These are phyloP conservation scores for Diaporthe humulicola DNA, from an alignment of 2,329 filamentous ascomycete species.

Conservation along the genomic window DNA sequence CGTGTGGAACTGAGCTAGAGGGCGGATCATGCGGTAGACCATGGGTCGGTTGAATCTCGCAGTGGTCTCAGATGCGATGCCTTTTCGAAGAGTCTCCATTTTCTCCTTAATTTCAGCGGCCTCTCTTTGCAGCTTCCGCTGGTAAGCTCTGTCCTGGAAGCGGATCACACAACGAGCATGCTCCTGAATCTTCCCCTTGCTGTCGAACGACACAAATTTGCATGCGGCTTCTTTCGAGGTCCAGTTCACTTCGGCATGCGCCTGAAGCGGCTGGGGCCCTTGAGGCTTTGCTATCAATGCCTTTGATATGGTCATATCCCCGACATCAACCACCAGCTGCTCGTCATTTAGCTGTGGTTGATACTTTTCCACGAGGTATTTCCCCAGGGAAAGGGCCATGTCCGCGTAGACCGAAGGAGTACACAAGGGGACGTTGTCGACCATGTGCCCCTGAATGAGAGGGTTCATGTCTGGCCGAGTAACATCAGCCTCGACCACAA, in stretches of 20 bases:
- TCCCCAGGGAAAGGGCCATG: slow-evolving; percentile 66
- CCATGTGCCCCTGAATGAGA: slow-evolving; percentile 73
- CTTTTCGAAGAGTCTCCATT: slow-evolving; percentile 69
- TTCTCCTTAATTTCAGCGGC: slow-evolving; percentile 69
- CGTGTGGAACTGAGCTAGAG: slow-evolving; percentile 69
- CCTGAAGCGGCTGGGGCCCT: slow-evolving; percentile 70
- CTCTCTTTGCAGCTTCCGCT: slow-evolving; percentile 5
- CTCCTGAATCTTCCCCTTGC: slow-evolving; percentile 71
- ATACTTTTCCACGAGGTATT: slow-evolving; percentile 75
- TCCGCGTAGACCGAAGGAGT: slow-evolving; percentile 69
- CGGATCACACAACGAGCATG: slow-evolving; percentile 76
- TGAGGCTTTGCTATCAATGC: slow-evolving; percentile 63
- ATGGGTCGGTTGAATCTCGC: slow-evolving; percentile 81
- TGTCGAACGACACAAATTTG: slow-evolving; percentile 71
- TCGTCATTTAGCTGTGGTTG: slow-evolving; percentile 72
- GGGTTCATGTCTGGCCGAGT: slow-evolving; percentile 71
- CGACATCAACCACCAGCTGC: slow-evolving; percentile 76
- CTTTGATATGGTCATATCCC: slow-evolving; percentile 75
- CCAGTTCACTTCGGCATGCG: slow-evolving; percentile 69
- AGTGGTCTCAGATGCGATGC: slow-evolving; percentile 74
- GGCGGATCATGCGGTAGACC: slow-evolving; percentile 78
- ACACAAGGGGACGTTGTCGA: slow-evolving; percentile 75
- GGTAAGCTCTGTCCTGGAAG: slow-evolving; percentile 13
- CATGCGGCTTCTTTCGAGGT: slow-evolving; percentile 72
- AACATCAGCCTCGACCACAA: slow-evolving; percentile 76